Evolutionary conservation across 2,329 filamentous ascomycete genomes (phyloP).

Genomic region (Hirsutella thompsonii): DNA sequence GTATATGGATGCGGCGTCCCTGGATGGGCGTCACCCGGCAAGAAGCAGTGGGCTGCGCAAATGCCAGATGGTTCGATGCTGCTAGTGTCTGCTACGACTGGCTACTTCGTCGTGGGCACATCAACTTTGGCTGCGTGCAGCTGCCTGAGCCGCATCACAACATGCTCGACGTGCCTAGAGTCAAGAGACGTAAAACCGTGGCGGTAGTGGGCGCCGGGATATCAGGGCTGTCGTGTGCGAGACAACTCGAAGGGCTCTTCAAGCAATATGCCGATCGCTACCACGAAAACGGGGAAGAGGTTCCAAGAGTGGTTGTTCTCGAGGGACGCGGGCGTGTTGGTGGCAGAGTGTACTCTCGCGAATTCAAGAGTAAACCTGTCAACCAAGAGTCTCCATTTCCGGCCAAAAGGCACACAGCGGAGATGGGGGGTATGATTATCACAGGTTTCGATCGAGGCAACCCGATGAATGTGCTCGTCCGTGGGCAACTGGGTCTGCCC

Average conservation of each 20-base stretch:
- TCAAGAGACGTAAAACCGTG: constrained; percentile 53
- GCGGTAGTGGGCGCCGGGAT: constrained; percentile 90
- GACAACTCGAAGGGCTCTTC: constrained; percentile 80
- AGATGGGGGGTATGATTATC: constrained; percentile 97
- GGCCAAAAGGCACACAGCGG: constrained; percentile 62
- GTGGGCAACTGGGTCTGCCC: constrained; percentile 75
- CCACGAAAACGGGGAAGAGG: constrained; percentile 48
- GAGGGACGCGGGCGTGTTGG: constrained; percentile 83
- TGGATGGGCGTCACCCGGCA: constrained; percentile 68
- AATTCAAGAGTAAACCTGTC: constrained; percentile 45
- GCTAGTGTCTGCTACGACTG: constrained; percentile 86
- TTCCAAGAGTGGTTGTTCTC: constrained; percentile 65
- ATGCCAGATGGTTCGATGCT: constrained; percentile 77
- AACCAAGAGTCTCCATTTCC: constrained; percentile 37
- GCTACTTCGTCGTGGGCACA: constrained; percentile 82
- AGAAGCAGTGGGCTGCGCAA: constrained; percentile 84
- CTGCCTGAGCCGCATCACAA: constrained; percentile 32
- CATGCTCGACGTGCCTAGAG: constrained; percentile 21
- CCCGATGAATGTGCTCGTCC: constrained; percentile 79
- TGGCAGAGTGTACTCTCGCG: constrained; percentile 81
- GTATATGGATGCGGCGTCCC: constrained; percentile 81
- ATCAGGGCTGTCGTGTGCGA: constrained; percentile 80
- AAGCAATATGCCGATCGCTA: constrained; percentile 63
- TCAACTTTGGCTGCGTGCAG: constrained; percentile 89
- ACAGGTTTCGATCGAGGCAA: constrained; percentile 95